Base-by-base conservation (phyloP, 2,329 filamentous ascomycete genomes). In the Pseudocercospora fijiensis region DNA sequence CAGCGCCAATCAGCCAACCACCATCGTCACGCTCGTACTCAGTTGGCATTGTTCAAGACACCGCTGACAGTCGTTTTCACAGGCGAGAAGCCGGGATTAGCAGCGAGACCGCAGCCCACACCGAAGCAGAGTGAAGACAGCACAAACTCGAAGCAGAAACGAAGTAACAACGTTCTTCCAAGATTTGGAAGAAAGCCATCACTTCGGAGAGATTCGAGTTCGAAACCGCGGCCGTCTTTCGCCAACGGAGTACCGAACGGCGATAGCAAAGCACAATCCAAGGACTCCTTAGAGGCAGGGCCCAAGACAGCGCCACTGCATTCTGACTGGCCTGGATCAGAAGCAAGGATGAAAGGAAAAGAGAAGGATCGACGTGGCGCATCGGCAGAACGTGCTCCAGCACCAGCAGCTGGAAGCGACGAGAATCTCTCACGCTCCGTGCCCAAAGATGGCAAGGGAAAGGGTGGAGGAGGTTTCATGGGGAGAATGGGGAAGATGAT, bases 131-230 rank as follows among this genome's bases (percentile, higher is more conserved):
- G 70, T 59, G 70, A 74, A 60, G 71, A 74, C 55, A 71, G 68
- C 65, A 67, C 68, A 22, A 59, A 64, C 26, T 57, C 68, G 22
- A 70, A 52, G 57, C 30, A 61, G 22, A 45, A 66, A 55, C 65
- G 67, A 60, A 70, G 70, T 52, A 71, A 74, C 26, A 73, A 72
- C 61, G 55, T 47, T 59, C 26, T 72, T 66, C 62, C 72, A 67
- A 72, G 70, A 56, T 56, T 56, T 18, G 27, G 11, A 33, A 20
- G 53, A 24, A 56, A 26, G 70, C 20, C 70, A 49, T 75, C 73
- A 41, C 67, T 73, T 57, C 67, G 74, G 61, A 64, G 70, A 68
- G 73, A 74, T 43, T 75, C 73, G 10, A 64, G 71, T 57, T 72
- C 72, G 9, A 73, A 70, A 59, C 67, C 68, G 57, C 62, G 65